Base-by-base conservation (phyloP, 176 grass and related monocot species). In the Neostapfia colusana region DNA sequence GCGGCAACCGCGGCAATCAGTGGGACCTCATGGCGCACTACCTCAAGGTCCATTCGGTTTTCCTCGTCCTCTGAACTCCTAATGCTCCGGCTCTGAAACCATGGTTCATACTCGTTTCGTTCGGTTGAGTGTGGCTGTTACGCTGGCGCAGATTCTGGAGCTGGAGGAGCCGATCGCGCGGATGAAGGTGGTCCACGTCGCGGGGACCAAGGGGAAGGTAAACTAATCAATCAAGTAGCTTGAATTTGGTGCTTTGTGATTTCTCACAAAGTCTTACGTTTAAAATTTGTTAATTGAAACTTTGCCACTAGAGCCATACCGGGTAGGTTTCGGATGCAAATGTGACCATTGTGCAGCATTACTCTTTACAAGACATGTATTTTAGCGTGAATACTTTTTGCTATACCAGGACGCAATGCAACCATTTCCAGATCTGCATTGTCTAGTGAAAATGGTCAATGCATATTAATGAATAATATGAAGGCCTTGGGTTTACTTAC, bases 181-280 rank as follows among this genome's bases (percentile, higher is more conserved):
- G 57, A 87, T 97, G 75, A 97, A 93, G 71, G 90, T 97, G 46
- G 81, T 97, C 64, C 93, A 97, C 68, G 83, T 97, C 54, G 93
- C 90, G 0, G 90, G 93, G 73, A 97, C 94, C 43, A 97, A 97
- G 76, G 94, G 94, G 34, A 97, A 97, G 94, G 94, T 97, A 81
- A 76, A 55, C 15, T 8, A 76, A 62, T 51, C 4, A 46, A 6
- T 15, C 3, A 20, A 6, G 25, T 17, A 10, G 3, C 64, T 80
- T 24, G 6, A 34, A 3, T 60, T 15, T 18, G 31, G 42, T 60
- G 50, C 27, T 24, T 23, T 39, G 5, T 63, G 25, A 7, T 55
- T 58, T 51, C n/a, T 39, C 26, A 23, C 25, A 5, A 37, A 20
- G 3, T 61, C n/a, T 6, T 14, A 2, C 38, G 49, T 5, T 46